Base-by-base conservation (phyloP, 805 yeast genomes). In the Cyberlindnera americana region DNA sequence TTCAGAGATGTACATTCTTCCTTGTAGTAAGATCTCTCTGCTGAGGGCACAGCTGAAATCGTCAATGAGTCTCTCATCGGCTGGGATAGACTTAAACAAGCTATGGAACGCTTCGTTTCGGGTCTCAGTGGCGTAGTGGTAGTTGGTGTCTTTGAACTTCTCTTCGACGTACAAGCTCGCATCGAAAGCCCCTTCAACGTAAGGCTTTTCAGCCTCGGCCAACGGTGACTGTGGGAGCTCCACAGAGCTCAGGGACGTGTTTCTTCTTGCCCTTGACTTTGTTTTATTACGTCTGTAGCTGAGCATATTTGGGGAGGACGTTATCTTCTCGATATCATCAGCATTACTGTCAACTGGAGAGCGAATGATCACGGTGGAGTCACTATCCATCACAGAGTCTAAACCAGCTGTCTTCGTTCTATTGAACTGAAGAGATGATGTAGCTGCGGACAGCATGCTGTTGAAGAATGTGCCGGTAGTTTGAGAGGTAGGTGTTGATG, bases 31-130 rank as follows among this genome's bases (percentile, higher is more conserved):
- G 35, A 89, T 86, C 48, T 91, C 98, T 45, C 88, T 70, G 48
- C 90, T 83, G 39, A 91, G 64, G 0, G 97, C 96, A 67, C 98
- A 93, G 19, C 87, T 77, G 53, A 83, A 90, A 52, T 89, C 97
- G 54, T 88, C 96, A 25, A 91, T 59, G 13, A 91, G 64, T 36
- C 82, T 67, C 53, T 91, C 97, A 33, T 77, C 73, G 18, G 65
- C 64, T 2, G 90, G 84, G 2, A 88, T 65, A 8, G 79, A 69
- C 40, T 78, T 70, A 67, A 91, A 93, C 3, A 82, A 50, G 28
- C 68, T 72, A 61, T 89, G 97, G 59, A 88, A 93, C 27, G 86
- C 95, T 5, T 70, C 65, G 54, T 89, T 73, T 38, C 95, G 67
- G 35, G 72, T 72, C 38, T 69, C 69, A 2, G 80, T 65, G 1